Percentiles rank a stretch among this genome's conserved stretches.
Evolutionary conservation across 495 filamentous ascomycete species (phyloP).

Genomic region (Margaritispora aquatica): DNA sequence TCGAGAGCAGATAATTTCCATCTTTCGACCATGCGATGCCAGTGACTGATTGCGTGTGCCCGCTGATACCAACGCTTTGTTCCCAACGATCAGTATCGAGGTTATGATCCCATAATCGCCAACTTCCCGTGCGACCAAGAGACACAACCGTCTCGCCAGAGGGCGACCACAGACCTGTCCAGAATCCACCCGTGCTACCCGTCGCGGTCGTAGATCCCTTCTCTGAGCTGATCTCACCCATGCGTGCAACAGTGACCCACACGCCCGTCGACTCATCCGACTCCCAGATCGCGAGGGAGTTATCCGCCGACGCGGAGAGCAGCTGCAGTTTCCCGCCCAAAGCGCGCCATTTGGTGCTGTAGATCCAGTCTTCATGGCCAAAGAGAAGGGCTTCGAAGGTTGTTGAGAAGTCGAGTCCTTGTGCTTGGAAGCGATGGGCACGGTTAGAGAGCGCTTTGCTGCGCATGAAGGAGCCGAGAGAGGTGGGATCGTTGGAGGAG

Average conservation of each 20-base stretch:
- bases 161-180: conserved; percentile 91
- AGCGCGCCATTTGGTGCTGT: conserved; percentile 71
- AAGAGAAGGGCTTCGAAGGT: conserved; percentile 94
- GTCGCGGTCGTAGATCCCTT: conserved; percentile 95
- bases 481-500: no score
- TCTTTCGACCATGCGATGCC: conserved; percentile 78
- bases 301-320: conserved; percentile 90
- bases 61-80: conserved; percentile 70
- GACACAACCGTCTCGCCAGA: conserved; percentile 66
- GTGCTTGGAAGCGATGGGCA: conserved; percentile 59
- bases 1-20: conserved; percentile 82
- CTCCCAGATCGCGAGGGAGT: conserved; percentile 89
- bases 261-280: conserved; percentile 75
- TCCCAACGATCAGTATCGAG: conserved; percentile 57
- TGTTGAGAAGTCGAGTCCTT: conserved; percentile 55
- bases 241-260: conserved; percentile 76
- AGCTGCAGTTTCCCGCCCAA: conserved; percentile 56
- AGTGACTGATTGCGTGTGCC: conserved; percentile 74
- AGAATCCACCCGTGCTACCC: conserved; percentile 91
- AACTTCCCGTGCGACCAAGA: conserved; percentile 86
- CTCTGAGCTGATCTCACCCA: conserved; percentile 88
- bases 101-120: conserved; percentile 72
- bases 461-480: conserved; percentile 47
- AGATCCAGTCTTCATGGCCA: conserved; percentile 98
- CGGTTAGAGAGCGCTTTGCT: conserved; percentile 76